Evolutionary conservation across 2,329 filamentous ascomycete genomes (phyloP), one percentile per base, ranked within the genome.

Genomic region (Coniochaeta sp.): DNA sequence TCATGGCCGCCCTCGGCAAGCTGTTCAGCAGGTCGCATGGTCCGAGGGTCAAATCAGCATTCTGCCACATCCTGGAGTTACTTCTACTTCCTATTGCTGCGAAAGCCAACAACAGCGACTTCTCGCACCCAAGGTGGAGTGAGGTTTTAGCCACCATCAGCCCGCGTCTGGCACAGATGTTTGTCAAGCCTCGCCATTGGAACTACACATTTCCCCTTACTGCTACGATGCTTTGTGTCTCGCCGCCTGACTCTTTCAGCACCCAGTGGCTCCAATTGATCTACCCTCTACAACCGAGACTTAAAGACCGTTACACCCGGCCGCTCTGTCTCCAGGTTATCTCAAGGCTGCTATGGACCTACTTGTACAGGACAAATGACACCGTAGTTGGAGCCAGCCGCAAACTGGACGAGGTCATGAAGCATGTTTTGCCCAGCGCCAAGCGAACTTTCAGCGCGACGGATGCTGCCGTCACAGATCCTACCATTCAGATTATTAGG

Each of bases 171-270:
- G 84, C 86, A 14, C 89, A 93, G 67, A 90, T 99, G 82, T 87
- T 96, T 62, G 82, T 87, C 58, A 99, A 99, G 72, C 92, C 93
- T 38, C 89, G 93, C 52, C 91, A 99, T 73, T 99, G 95, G 96
- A 78, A 83, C 17, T 87, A 90, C 63, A 89, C 93, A 0, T 98
- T 96, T 67, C 93, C 95, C 5, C 78, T 98, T 56, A 92, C 93
- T 61, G 89, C 90, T 7, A 89, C 93, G 3, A 80, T 98, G 67
- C 81, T 98, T 16, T 99, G 93, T 71, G 88, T 93, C 26, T 97
- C 95, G 6, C 87, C 91, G 0, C 85, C 87, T 5, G 95, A 99
- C 30, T 85, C 83, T 1, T 97, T 98, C 65, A 84, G 86, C 44
- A 83, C 85, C 5, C 92, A 96, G 69, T 99, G 95, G 95, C 81